Percentiles rank a stretch among this genome's conserved stretches.
These are phyloP conservation scores for Phytophthora cajani DNA, from an alignment of 352 stramenopile species.

Conservation along the genomic window DNA sequence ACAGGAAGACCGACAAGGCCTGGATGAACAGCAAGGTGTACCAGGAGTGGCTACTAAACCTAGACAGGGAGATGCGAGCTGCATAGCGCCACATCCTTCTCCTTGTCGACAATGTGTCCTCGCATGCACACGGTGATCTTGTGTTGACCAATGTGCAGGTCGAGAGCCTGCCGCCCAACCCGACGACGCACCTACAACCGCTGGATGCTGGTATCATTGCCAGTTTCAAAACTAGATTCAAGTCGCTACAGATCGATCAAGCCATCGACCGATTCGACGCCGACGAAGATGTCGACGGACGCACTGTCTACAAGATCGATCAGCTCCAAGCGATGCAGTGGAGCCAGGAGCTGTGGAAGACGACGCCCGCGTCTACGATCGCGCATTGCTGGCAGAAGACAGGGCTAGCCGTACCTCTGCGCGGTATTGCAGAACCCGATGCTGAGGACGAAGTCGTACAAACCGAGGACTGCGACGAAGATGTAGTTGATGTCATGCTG, in stretches of 20 bases:
- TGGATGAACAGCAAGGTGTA: constrained; percentile 7
- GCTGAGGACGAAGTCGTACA: not conserved
- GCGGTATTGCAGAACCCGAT: not conserved
- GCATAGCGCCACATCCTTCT: not conserved
- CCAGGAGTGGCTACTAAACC: not conserved
- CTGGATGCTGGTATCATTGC: constrained; percentile 2
- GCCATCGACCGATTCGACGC: not conserved
- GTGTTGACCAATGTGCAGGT: constrained; percentile 1
- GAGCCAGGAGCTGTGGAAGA: not conserved
- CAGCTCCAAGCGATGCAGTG: constrained; percentile 2
- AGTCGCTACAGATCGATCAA: not conserved
- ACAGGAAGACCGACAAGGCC: constrained; percentile 4
- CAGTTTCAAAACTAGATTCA: not conserved
- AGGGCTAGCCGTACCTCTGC: not conserved
- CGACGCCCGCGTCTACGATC: not conserved
- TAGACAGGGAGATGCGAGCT: constrained; percentile 5
- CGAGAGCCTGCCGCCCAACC: not conserved
- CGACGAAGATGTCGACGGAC: not conserved
- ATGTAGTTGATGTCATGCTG: not conserved
- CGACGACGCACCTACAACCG: not conserved
- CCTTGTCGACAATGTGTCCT: not conserved
- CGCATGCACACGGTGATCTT: not conserved
- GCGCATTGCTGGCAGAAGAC: constrained; percentile 8
- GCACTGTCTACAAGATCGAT: not conserved
- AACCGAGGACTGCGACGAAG: not conserved